Base-by-base conservation (phyloP, 2,329 filamentous ascomycete species). In the Penicillium sp. region DNA sequence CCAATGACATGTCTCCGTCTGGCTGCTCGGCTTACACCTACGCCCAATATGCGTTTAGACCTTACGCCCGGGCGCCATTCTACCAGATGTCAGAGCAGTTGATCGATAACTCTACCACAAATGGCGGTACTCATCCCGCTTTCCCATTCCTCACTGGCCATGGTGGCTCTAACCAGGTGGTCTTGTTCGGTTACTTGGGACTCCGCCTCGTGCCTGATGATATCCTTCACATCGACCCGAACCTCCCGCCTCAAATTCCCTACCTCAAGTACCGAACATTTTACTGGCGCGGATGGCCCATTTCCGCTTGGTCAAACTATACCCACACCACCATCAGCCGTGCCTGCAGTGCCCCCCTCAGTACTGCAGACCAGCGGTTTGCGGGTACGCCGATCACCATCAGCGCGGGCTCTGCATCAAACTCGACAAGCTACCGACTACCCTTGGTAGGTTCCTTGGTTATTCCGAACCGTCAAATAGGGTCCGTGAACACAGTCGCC, bases 121-220 rank as follows among this genome's bases (percentile, higher is more conserved):
- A 90, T 54, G 87, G 87, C 19, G 85, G 85, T 33, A 87, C 85
- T 0, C 85, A 89, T 58, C 87, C 88, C 0, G 87, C 87, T 0
- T 90, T 83, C 65, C 87, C 88, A 0, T 90, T 90, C 75, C 73
- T 90, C 24, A 90, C 88, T 0, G 88, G 88, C 4, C 84, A 88
- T 66, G 88, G 88, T 21, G 88, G 88, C 52, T 84, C 86, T 14
- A 84, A 89, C 61, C 87, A 89, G 68, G 83, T 90, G 24, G 83
- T 82, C 0, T 79, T 88, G 2, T 89, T 87, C 63, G 88, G 87
- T 0, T 90, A 87, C 67, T 79, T 90, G 0, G 87, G 88, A 1
- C 77, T 89, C 3, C 81, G 86, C 13, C 76, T 87, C 2, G 79
- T 84, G 47, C 79, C 86, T 2, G 83, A 86, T 57, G 78, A 79